Evolutionary conservation across 768 basidiomycete genomes (phyloP), one percentile per base, ranked within the genome.

Genomic region (Russula abietina): DNA sequence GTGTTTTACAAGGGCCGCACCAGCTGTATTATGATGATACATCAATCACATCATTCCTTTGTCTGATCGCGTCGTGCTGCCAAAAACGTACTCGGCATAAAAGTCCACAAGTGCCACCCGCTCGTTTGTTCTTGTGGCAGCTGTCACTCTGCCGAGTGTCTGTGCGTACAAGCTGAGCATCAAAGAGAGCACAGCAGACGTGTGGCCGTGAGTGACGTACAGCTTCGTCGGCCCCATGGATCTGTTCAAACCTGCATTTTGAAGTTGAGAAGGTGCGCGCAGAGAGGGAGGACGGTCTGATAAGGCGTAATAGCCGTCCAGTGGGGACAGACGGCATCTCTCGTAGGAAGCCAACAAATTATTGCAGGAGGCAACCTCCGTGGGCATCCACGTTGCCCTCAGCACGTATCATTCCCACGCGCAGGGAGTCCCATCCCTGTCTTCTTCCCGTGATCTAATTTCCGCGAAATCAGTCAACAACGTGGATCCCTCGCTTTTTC

Each of bases 41-140:
- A 19, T 36, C 48, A 22, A 38, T 38, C 52, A 22, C n/a, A 32
- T 33, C n/a, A 30, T 22, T 16, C 28, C 2, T n/a, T 16, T 4
- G 24, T 10, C 28, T 28, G 38, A 38, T 14, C 43, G 22, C 22
- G 24, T 46, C 45, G 3, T 1, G 22, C 8, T 10, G 30, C 45
- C 2, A 30, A 22, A 39, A 45, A 52, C 85, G 52, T 68, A 90
- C 89, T 89, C 83, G 52, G 90, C 89, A 70, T 90, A 87, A 67
- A 91, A 91, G 67, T 91, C 89, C 26, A 89, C 88, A 7, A 91
- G 74, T 46, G 87, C 80, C 28, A 88, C 73, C 53, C 82, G 80
- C 60, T 80, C 78, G 57, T 76, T 77, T 30, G 78, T 72, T 59
- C 48, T 56, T 46, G 67, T 69, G 43, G 69, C 69, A n/a, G 75